These are phyloP conservation scores for Fragaria iinumae DNA, from an alignment of 306 rosid species.

Conservation along the genomic window DNA sequence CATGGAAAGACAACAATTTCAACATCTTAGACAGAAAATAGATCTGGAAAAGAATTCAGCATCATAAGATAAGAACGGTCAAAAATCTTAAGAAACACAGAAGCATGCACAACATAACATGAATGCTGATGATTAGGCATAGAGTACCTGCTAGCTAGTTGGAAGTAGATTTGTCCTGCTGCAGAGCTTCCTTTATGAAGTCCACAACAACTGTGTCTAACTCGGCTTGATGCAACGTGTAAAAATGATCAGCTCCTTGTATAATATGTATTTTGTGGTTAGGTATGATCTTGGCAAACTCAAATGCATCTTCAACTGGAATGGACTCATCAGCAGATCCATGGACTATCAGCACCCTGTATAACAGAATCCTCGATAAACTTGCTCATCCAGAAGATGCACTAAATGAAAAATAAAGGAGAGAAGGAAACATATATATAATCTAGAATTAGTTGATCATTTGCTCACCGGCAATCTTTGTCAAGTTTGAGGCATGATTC, in stretches of 20 bases:
- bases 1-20: neutral
- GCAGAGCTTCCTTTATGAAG: neutral
- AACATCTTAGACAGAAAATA: neutral
- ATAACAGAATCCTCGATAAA: neutral
- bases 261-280: constrained; percentile 3
- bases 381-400: neutral
- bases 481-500: constrained; percentile 61
- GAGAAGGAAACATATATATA: neutral
- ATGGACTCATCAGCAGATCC: neutral
- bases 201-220: neutral
- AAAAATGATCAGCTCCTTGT: neutral
- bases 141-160: neutral
- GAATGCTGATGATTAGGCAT: neutral
- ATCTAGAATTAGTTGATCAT: neutral
- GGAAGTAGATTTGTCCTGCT: neutral
- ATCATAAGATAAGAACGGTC: neutral
- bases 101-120: neutral
- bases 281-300: constrained; percentile 8
- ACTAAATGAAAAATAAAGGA: neutral
- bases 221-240: neutral
- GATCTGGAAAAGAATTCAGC: neutral
- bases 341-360: constrained; percentile 6
- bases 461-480: constrained; percentile 59
- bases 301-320: neutral
- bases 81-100: neutral